phyloP scores from a whole-genome alignment of 257 asterid genomes.

The Plantago major region DNA sequence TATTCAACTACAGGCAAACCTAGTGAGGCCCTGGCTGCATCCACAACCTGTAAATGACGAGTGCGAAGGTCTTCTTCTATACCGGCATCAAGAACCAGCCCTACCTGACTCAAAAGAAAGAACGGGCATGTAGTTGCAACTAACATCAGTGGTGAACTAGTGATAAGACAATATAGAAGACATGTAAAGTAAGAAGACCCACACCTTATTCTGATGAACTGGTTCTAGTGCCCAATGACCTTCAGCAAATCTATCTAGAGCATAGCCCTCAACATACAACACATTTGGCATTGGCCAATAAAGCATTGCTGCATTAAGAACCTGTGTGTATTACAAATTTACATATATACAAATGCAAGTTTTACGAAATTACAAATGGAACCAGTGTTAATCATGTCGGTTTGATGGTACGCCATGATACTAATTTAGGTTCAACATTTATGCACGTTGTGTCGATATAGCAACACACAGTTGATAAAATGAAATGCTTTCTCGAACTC shows the following conservation, averaged over 20 bases:
- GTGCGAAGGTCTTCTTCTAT: conserved; percentile 76
- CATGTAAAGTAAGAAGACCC: conserved; percentile 11
- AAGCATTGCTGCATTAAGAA: conserved; percentile 98
- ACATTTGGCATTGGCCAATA: conserved; percentile 93
- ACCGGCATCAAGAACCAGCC: conserved; percentile 86
- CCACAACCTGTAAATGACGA: conserved; percentile 87
- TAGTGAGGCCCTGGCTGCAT: conserved; percentile 93
- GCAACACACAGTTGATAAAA: too few relatives aligned
- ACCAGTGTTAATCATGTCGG: not conserved
- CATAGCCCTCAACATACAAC: conserved; percentile 88
- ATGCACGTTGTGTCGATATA: too few relatives aligned
- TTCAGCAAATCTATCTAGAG: conserved; percentile 87
- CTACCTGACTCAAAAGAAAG: conserved; percentile 46
- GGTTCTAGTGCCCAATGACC: conserved; percentile 86
- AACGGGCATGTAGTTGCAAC: conserved; percentile 13
- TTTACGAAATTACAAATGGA: not conserved
- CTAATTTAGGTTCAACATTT: not conserved
- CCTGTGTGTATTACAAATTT: conserved; percentile 52
- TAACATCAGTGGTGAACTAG: not conserved
- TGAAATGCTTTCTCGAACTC: too few relatives aligned
- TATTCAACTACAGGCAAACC: conserved; percentile 75
- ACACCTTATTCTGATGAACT: conserved; percentile 85
- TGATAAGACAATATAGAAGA: conserved; percentile 7
- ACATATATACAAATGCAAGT: conserved; percentile 10
- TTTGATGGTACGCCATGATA: not conserved